Evolutionary conservation across 2,329 filamentous ascomycete species (phyloP), one percentile per base, ranked within the genome.

Genomic region (Cladosporium velox): DNA sequence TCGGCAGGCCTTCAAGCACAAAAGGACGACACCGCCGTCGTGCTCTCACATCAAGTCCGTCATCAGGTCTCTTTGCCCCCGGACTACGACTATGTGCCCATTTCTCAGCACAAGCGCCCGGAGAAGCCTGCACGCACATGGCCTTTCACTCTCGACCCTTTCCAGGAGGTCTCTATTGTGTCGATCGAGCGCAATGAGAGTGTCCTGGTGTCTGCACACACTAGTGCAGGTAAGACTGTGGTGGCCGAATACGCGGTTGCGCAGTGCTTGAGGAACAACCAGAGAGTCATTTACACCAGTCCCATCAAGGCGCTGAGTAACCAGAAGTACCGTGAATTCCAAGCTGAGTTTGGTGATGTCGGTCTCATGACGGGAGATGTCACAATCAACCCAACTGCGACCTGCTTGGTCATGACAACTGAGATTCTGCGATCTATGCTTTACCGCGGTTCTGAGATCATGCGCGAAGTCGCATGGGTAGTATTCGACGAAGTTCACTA

Each of bases 401-500:
- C 93, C 67, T 99, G 95, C 78, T 83, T 99, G 66, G 95, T 99
- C 74, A 99, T 99, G 95, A 99, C 95, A 0, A 99, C 95, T 0
- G 95, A 99, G 82, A 99, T 99, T 92, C 80, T 99, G 76, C 90
- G 95, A 59, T 98, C 94, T 21, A 99, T 99, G 95, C 78, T 99
- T 80, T 99, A 99, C 79, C 88, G 95, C 72, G 95, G 95, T 67
- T 98, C 95, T 0, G 95, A 99, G 81, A 98, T 99, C 70, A 99
- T 99, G 94, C 92, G 95, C 71, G 95, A 99, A 82, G 96, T 99
- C 1, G 93, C 91, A 15, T 99, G 95, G 95, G 96, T 99, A 1
- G 84, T 99, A 2, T 99, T 99, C 73, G 95, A 99, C 79, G 95
- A 99, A 79, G 96, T 99, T 69, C 95, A 99, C 79, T 99, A 99